A percentile compares a stretch with the other conserved stretches of the same genome.
phyloP scores from a whole-genome alignment of 2,329 filamentous ascomycete genomes.

The Tolypocladium ophioglossoides region DNA sequence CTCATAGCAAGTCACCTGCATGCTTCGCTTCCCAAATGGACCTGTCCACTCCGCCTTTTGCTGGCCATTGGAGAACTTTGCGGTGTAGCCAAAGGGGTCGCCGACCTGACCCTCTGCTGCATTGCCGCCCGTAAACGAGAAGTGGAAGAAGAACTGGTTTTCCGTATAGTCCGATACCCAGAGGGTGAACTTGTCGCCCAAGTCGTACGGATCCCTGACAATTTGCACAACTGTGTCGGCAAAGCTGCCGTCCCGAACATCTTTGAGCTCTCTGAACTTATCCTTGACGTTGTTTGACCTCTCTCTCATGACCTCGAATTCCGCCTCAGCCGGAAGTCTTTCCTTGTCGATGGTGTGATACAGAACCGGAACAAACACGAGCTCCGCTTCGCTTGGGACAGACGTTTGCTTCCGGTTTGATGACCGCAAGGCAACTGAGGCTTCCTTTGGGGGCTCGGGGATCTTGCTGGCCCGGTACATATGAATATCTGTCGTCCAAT shows the following conservation, averaged over 20 bases:
- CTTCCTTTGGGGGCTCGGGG: conserved; percentile 23
- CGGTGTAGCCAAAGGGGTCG: conserved; percentile 45
- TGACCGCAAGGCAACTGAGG: conserved; percentile 18
- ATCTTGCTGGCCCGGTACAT: conserved; percentile 27
- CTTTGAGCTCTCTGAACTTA: conserved; percentile 56
- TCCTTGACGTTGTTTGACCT: conserved; percentile 33
- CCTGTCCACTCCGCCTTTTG: conserved; percentile 49
- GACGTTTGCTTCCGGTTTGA: conserved; percentile 7
- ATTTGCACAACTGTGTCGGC: conserved; percentile 65
- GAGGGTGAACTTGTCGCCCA: conserved; percentile 41
- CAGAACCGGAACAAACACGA: conserved; percentile 36
- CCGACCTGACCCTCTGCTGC: conserved; percentile 31
- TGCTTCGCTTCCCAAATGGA: conserved; percentile 59
- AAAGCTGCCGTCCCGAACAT: conserved; percentile 46
- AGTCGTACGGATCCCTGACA: conserved; percentile 37
- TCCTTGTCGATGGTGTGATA: conserved; percentile 33
- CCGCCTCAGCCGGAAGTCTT: conserved; percentile 27
- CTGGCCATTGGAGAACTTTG: conserved; percentile 12
- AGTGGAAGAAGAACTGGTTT: conserved; percentile 53
- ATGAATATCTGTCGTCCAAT: conserved; percentile 29
- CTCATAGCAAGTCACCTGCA: conserved; percentile 63
- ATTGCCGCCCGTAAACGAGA: conserved; percentile 17
- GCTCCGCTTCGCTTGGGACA: conserved; percentile 17
- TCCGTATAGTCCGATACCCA: conserved; percentile 79
- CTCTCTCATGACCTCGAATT: conserved; percentile 29